Base-by-base conservation (phyloP, 2,329 filamentous ascomycete genomes). In the Grosmannia serpens region DNA sequence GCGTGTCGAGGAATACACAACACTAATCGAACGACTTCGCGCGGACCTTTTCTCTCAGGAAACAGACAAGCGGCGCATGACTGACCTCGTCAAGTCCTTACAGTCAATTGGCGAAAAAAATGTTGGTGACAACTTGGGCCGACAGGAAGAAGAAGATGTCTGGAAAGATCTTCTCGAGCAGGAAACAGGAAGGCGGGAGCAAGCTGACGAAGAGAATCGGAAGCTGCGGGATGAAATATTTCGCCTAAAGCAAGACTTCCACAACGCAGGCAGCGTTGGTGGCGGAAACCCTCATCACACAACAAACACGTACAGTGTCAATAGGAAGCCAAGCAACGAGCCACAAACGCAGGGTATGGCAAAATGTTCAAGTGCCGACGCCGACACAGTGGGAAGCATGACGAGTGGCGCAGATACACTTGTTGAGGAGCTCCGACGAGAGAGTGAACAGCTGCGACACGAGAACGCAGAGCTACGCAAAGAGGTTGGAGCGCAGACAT, bases 161-260 rank as follows among this genome's bases (percentile, higher is more conserved):
- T 96, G 90, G 87, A 96, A 95, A 70, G 92, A 96, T 65, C 82
- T 97, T 61, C 81, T 96, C 29, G 90, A 96, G 68, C 89, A 94
- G 63, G 94, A 99, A 71, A 94, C 89, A 2, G 87, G 87, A 4
- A 84, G 91, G 33, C 84, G 92, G 59, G 92, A 96, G 71, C 89
- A 96, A 70, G 84, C 88, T 0, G 91, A 97, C 64, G 89, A 95
- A 49, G 91, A 97, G 64, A 91, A 91, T 65, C 85, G 86, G 63
- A 85, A 81, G 65, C 80, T 97, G 20, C 84, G 89, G 8, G 91
- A 96, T 59, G 92, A 99, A 67, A 75, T 95, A 4, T 86, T 89
- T 66, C 85, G 87, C 29, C 70, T 95, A 49, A 84, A 82, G 69
- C 81, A 82, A 61, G 83, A 86, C 56, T 67, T 80, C 49, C 73